Evolutionary conservation across 768 basidiomycete genomes (phyloP), one percentile per base, ranked within the genome.

Genomic region (Collybia sordida): DNA sequence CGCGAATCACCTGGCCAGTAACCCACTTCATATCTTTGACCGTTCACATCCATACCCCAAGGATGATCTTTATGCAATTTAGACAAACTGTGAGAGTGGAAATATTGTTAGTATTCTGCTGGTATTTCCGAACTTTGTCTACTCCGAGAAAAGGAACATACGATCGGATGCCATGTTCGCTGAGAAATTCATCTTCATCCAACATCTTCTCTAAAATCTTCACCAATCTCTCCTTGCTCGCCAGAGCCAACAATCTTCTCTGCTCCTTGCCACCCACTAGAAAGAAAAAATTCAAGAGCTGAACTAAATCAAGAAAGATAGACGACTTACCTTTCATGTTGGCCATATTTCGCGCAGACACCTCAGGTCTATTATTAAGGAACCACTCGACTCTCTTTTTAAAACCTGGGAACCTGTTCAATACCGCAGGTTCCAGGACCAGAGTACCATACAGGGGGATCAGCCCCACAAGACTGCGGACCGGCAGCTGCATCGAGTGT

Each of bases 331-430:
- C 83, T 70, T 86, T 88, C 83, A 98, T 95, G 67, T 96, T 97
- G 4, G 97, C 95, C 78, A 98, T 93, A 67, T 97, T 99, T 57
- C 97, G 77, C 43, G 79, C 80, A 11, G 93, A 88, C 36, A 98
- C 81, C 49, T 86, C 90, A 0, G 87, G 85, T n/a, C 95, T 73
- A 68, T 98, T 90, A 60, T 97, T 85, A 45, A 98, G 82, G 73
- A 98, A 99, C 97, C 97, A 98, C 52, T 99, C 93, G 82, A 99
- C 83, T 34, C 97, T 83, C 72, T 98, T 98, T 75, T 93, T 98
- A 80, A 99, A 99, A 1, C 97, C 94, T 6, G 95, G 94, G 74
- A 98, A 90, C 23, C 89, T 83, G 61, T 93, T 92, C 58, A 99
- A 79, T 22, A 86, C 82, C 5, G 84, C 72, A 2, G 97, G 95